Conservation (phyloP, 2,329 filamentous ascomycete species). For the Aspergillus melleus region DNA sequence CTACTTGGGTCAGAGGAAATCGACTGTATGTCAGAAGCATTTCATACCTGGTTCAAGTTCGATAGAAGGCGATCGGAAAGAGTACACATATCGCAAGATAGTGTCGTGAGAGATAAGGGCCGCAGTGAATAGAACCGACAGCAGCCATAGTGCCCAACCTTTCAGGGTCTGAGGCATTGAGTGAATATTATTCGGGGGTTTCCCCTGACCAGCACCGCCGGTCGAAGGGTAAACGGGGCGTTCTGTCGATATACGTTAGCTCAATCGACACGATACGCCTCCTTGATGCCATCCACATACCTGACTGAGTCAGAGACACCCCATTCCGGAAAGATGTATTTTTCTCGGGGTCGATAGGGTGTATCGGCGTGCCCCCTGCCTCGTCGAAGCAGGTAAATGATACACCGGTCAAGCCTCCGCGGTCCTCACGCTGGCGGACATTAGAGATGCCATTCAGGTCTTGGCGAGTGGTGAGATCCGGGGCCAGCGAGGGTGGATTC, state of each 20-base stretch:
- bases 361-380: neutral
- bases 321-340: slow-evolving; percentile 2
- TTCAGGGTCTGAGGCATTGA: slow-evolving; percentile 16
- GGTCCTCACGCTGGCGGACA: slow-evolving; percentile 42
- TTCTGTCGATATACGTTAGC: slow-evolving; percentile 15
- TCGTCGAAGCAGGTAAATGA: slow-evolving; percentile 1
- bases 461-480: slow-evolving; percentile 54
- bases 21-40: neutral
- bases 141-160: slow-evolving; percentile 26
- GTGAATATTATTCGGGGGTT: neutral
- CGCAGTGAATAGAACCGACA: slow-evolving; percentile 26
- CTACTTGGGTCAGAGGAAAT: neutral
- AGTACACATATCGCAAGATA: slow-evolving; percentile 11
- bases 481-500: slow-evolving; percentile 51
- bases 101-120: slow-evolving; percentile 23
- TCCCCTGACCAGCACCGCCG: slow-evolving; percentile 6
- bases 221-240: slow-evolving; percentile 17
- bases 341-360: slow-evolving; percentile 10
- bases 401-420: slow-evolving; percentile 3
- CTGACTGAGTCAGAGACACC: slow-evolving; percentile 33
- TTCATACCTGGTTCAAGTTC: neutral
- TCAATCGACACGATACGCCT: neutral
- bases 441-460: slow-evolving; percentile 59
- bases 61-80: neutral
- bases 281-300: slow-evolving; percentile 12